phyloP scores from a whole-genome alignment of 306 rosid genomes.

The Biancaea sappan region DNA sequence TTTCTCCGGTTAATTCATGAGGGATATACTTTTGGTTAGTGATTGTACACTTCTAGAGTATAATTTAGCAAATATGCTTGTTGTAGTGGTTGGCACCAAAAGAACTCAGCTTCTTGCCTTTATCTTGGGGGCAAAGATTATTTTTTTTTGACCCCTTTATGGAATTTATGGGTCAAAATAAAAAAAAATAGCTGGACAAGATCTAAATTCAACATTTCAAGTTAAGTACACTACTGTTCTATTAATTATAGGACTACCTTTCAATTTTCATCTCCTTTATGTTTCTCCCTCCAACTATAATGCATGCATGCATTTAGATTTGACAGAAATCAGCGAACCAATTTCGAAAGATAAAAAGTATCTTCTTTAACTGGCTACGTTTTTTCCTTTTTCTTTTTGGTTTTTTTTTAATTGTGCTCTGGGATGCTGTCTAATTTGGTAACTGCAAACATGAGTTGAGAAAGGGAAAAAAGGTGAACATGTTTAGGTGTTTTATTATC shows the following conservation, averaged over 20 bases:
- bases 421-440: no score
- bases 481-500: no score
- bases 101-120: not conserved
- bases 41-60: no score
- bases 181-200: not conserved
- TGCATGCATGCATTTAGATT: not conserved
- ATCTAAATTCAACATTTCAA: not conserved
- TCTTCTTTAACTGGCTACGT: not conserved
- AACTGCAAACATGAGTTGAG: no score
- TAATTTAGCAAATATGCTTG: no score
- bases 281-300: not conserved
- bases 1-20: slow-evolving; percentile 49
- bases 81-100: not conserved
- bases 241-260: not conserved
- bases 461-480: no score
- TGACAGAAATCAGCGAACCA: not conserved
- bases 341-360: not conserved
- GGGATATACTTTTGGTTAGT: slow-evolving; percentile 36
- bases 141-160: not conserved
- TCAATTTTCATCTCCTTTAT: not conserved
- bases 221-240: not conserved
- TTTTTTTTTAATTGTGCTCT: no score
- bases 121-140: not conserved
- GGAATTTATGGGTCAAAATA: not conserved
- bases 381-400: not conserved